A percentile compares a stretch with the other conserved stretches of the same genome.
phyloP scores from a whole-genome alignment of 169 alveolate species.

The Plasmodium adleri region DNA sequence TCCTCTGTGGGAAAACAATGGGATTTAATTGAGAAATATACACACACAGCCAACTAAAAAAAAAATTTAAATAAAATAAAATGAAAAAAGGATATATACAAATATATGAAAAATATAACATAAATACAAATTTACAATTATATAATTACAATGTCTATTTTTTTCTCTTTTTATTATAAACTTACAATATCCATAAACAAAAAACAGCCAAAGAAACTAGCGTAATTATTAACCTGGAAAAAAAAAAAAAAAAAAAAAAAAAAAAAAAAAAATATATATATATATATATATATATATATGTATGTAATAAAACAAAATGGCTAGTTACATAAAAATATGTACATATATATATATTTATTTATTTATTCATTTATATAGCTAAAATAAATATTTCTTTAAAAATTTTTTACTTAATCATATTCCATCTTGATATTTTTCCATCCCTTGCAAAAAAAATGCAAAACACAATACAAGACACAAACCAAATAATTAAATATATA shows the following conservation, averaged over 20 bases:
- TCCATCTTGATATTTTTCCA: slow-evolving; percentile 36
- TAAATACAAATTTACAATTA: too few species aligned
- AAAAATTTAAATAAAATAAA: background rate
- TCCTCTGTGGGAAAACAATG: slow-evolving; percentile 53
- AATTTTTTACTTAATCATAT: slow-evolving; percentile 43
- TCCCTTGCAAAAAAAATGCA: slow-evolving; percentile 65
- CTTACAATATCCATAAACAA: slow-evolving; percentile 76
- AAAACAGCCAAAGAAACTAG: slow-evolving; percentile 68
- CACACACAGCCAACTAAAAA: slow-evolving; percentile 67
- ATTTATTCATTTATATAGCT: background rate
- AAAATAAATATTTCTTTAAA: background rate
- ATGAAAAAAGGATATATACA: too few species aligned
- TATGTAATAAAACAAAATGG: too few species aligned
- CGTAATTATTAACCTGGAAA: slow-evolving; percentile 38
- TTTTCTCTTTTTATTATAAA: background rate
- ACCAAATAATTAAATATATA: slow-evolving; percentile 41
- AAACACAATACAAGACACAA: slow-evolving; percentile 60
- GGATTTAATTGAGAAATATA: slow-evolving; percentile 71
- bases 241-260: background rate
- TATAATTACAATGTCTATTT: background rate
- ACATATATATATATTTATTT: background rate
- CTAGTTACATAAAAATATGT: background rate
- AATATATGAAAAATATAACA: too few species aligned
- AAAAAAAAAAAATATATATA: background rate
- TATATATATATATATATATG: too few species aligned